Base-by-base conservation (phyloP, 441 rosid genomes). In the Mallotus japonicus region DNA sequence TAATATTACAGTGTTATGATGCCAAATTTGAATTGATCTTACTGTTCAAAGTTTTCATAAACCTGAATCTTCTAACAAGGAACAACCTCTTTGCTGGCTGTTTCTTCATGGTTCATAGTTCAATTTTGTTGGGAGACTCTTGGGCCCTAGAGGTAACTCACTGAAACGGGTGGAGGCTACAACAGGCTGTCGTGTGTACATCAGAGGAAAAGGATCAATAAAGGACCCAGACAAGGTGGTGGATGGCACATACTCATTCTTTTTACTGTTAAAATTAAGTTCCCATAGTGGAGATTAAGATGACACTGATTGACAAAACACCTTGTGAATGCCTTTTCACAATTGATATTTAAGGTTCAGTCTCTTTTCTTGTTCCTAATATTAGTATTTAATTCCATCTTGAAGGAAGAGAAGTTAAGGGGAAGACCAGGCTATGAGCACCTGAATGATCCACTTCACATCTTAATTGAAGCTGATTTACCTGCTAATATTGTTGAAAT, bases 401-500 rank as follows among this genome's bases (percentile, higher is more conserved):
- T 72, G 55, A 83, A 95, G 99, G 99, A 92, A 81, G 98, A 95
- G 75, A 91, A 90, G 80, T 84, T 91, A 67, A 88, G 88, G 83
- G 98, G 99, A 73, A 88, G 95, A 79, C 98, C 96, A 12, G 96
- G 97, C 71, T 92, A 92, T 78, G 98, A 92, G 87, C 97, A 95
- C 83, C 88, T 95, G 78, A 92, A 87, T 74, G 98, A 95, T 75
- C 97, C 96, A 58, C 93, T 92, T 54, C 97, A 95, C 87, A 91
- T 95, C 81, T 85, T 92, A 83, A 95, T 92, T 34, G 96, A 95
- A 82, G 95, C 97, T 59, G 97, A 92, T 84, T 87, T 91, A 70
- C 97, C 98, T 57, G 92, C 91, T 74, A 91, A 83, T 80, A 72
- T 92, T 59, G 97, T 95, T 47, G 99, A 95, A 67, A 69, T 87